A percentile compares a stretch with the other conserved stretches of the same genome.
These are phyloP conservation scores for Termitomyces sp. DNA, from an alignment of 768 basidiomycete genomes.

Conservation along the genomic window DNA sequence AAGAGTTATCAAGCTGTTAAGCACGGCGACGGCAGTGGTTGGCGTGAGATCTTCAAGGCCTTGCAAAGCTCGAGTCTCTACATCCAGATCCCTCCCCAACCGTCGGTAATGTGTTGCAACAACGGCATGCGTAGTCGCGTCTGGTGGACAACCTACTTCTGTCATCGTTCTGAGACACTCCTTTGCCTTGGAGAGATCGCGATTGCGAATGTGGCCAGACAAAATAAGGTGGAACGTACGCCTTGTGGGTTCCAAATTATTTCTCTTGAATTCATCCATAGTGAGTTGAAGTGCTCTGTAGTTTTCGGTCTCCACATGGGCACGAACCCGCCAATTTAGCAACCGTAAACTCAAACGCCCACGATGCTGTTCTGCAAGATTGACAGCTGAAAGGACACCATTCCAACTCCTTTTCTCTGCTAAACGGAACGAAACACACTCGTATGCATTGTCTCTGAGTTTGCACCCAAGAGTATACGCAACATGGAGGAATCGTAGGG, in stretches of 20 bases:
- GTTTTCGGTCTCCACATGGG: conserved; percentile 52
- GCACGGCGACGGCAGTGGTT: conserved; percentile 44
- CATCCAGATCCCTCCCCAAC: conserved; percentile 54
- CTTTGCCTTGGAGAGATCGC: conserved; percentile 57
- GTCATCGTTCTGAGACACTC: conserved; percentile 56
- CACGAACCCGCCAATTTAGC: conserved; percentile 70
- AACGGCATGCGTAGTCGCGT: conserved; percentile 58
- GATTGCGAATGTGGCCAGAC: conserved; percentile 66
- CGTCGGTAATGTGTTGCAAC: conserved; percentile 58
- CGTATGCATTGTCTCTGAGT: conserved; percentile 57
- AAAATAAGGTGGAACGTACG: conserved; percentile 72
- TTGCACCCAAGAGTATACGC: conserved; percentile 48
- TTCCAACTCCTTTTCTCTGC: conserved; percentile 49
- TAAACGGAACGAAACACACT: conserved; percentile 50
- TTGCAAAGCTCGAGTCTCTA: conserved; percentile 51
- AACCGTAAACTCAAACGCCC: conserved; percentile 52
- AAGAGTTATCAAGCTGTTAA: conserved; percentile 70
- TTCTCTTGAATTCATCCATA: conserved; percentile 48
- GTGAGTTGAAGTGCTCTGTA: conserved; percentile 45
- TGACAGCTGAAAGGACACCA: conserved; percentile 45
- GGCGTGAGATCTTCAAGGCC: conserved; percentile 41
- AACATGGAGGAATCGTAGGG: conserved; percentile 45
- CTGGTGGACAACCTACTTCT: conserved; percentile 49
- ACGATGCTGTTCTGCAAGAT: conserved; percentile 47
- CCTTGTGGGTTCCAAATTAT: conserved; percentile 47